Conservation (phyloP, 2,329 filamentous ascomycete genomes). For the Clonostachys byssicola region DNA sequence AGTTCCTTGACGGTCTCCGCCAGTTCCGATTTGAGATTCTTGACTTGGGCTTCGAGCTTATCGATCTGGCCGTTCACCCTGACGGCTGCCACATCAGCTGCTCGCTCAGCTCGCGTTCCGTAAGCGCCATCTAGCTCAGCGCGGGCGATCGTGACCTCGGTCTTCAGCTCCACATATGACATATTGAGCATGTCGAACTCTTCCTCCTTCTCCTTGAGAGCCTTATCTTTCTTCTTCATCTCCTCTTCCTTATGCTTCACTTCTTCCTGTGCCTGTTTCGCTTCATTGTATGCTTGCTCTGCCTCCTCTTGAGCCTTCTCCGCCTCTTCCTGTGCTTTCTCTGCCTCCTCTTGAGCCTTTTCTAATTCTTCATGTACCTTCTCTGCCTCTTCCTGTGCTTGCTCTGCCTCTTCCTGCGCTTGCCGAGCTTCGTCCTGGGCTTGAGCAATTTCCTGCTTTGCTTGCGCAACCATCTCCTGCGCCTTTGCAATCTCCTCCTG, state of each 20-base stretch:
- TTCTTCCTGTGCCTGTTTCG: slow-evolving; percentile 20
- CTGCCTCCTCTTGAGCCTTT: not conserved
- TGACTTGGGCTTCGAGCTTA: slow-evolving; percentile 42
- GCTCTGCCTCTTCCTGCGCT: not conserved
- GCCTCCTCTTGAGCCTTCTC: slow-evolving; percentile 5
- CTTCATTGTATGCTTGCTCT: slow-evolving; percentile 7
- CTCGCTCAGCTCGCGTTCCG: slow-evolving; percentile 53
- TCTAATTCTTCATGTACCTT: not conserved
- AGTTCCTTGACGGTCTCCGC: slow-evolving; percentile 45
- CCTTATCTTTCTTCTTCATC: slow-evolving; percentile 19
- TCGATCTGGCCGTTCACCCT: slow-evolving; percentile 40
- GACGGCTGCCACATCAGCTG: slow-evolving; percentile 51
- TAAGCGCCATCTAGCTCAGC: slow-evolving; percentile 60
- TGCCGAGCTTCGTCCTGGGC: not conserved
- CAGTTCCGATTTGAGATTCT: slow-evolving; percentile 45
- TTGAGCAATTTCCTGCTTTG: slow-evolving; percentile 8
- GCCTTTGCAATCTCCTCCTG: slow-evolving; percentile 13
- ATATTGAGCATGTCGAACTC: slow-evolving; percentile 46
- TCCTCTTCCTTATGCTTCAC: slow-evolving; percentile 18
- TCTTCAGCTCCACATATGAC: slow-evolving; percentile 55
- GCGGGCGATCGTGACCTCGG: slow-evolving; percentile 55
- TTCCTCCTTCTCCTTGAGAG: slow-evolving; percentile 41
- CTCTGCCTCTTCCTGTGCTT: not conserved
- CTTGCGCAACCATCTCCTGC: slow-evolving; percentile 17
- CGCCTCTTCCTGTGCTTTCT: slow-evolving; percentile 6